Evolutionary conservation across 805 yeast genomes (phyloP), one percentile per base, ranked within the genome.

Genomic region (Debaryomyces castellii): DNA sequence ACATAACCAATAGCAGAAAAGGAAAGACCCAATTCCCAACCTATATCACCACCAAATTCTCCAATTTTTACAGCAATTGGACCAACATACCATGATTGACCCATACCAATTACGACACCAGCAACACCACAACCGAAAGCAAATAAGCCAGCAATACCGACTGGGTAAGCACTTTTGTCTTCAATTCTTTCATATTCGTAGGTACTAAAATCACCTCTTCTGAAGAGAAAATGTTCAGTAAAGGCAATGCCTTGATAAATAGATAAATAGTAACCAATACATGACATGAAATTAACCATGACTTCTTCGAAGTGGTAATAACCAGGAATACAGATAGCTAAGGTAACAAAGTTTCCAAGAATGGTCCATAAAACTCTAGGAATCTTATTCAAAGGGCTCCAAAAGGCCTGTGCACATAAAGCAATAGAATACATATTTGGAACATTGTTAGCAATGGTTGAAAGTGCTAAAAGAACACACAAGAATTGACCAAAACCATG

Each of bases 341-440:
- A 77, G 30, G 92, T 81, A 39, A 81, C 78, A 51, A 78, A 82
- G 67, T 88, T 86, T 59, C 91, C 96, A 44, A 73, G 62, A 39
- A 87, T 54, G 34, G 96, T 84, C 96, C 96, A 90, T 40, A 83
- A 54, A 42, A 85, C 77, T 76, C 97, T 82, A 60, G 97, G 97
- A 48, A 91, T 73, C 59, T 74, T 79, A 37, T 82, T 74, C 60
- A 90, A 79, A 51, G 80, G 81, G 45, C 86, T 80, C 87, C 92
- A 87, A 57, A 87, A 71, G 38, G 94, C 82, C 71, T 91, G 97
- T 25, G 90, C 89, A 53, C 91, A 83, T 60, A 91, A 76, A 32
- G 89, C 91, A 58, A 89, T 80, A 21, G 97, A 89, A 75, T 91
- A 91, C 86, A 89, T 83, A 75, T 89, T 90, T 67, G 97, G 97